Evolutionary conservation across 768 basidiomycete species (phyloP), one percentile per base, ranked within the genome.

Genomic region (Xerocomellus chrysenteron): DNA sequence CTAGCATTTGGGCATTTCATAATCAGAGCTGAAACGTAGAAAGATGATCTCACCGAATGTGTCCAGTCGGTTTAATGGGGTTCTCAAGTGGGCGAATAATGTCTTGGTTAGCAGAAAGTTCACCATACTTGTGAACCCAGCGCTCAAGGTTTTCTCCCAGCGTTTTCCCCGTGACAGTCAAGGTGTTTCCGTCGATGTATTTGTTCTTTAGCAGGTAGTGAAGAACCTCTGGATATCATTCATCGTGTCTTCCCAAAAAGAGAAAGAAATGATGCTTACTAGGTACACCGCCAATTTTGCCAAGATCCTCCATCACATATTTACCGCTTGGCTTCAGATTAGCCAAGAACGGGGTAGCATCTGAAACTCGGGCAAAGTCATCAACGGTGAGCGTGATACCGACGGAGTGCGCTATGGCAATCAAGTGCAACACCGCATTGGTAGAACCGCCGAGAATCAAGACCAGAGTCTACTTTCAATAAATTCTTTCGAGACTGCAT

Each of bases 401-500:
- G 48, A 96, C 94, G 0, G 93, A 92, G 72, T 94, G 95, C 0
- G 97, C 97, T 65, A 99, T 89, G 43, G 97, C 97, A 68, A 98
- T 94, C 59, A 99, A 78, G 73, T 99, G 97, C 35, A 99, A 78
- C 35, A 98, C 97, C 30, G 95, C 96, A 71, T 98, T 98, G 32
- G 97, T 98, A 17, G 95, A 98, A 30, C 97, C 97, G 43, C 97
- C 97, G 39, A 99, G 85, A 64, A 95, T 88, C 90, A 99, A 96
- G 28, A 92, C 94, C 49, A 99, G 75, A 21, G 94, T 91, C 94
- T 97, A 54, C 9, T 33, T 52, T 41, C 24, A 54, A 52, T 17
- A 39, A 36, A 35, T 57, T 53, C 45, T 26, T 26, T 62, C 46
- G 24, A 47, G 40, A 26, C 48, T 55, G 39, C 45, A 35, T 55